Evolutionary conservation across 2,329 filamentous ascomycete genomes (phyloP).

Genomic region (Venturia nashicola): DNA sequence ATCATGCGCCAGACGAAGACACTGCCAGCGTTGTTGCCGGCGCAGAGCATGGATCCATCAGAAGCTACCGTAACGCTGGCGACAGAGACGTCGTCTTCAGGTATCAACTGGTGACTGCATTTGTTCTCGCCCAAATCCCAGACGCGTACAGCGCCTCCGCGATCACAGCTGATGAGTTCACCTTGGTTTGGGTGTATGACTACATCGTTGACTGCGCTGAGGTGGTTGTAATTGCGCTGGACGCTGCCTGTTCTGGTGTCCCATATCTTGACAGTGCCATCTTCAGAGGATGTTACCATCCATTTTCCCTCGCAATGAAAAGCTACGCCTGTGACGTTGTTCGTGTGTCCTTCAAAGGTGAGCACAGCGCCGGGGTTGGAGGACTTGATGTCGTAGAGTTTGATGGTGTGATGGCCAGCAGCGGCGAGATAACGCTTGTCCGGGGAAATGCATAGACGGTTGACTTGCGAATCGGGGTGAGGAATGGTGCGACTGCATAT

Average conservation of each 20-base stretch:
- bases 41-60: conserved; percentile 84
- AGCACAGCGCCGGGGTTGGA: conserved; percentile 91
- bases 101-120: conserved; percentile 90
- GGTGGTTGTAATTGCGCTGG: conserved; percentile 87
- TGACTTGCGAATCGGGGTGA: conserved; percentile 95
- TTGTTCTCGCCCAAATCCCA: conserved; percentile 98
- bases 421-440: conserved; percentile 93
- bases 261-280: conserved; percentile 96
- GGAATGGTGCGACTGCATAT: conserved; percentile 98
- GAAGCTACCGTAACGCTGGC: conserved; percentile 92
- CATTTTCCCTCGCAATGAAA: conserved; percentile 99
- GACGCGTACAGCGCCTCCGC: conserved; percentile 80
- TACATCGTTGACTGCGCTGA: conserved; percentile 84
- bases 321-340: conserved; percentile 89
- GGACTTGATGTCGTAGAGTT: conserved; percentile 97
- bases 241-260: conserved; percentile 76
- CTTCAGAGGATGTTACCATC: conserved; percentile 98
- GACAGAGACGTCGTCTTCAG: conserved; percentile 88
- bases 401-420: conserved; percentile 72
- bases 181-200: conserved; percentile 99
- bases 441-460: conserved; percentile 93
- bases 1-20: conserved; percentile 96
- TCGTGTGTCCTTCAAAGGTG: conserved; percentile 90
- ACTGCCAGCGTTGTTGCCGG: conserved; percentile 82
- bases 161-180: conserved; percentile 92